Conservation (phyloP, 1,284 basidiomycete species). For the Afroboletus lepidellus region DNA sequence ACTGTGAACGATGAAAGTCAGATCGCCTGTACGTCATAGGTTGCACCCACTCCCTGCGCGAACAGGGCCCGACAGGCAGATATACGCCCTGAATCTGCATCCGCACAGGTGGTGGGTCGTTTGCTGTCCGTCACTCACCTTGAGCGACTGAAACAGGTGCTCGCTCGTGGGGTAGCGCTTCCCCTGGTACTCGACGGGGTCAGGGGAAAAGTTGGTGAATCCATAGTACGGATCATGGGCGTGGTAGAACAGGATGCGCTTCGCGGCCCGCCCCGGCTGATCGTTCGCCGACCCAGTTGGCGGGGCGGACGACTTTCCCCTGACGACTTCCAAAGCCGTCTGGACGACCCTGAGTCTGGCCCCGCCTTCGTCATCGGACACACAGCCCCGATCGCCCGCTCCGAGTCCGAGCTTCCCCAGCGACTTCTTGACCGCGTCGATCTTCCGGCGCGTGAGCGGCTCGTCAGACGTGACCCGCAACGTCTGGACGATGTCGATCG, state of each 20-base stretch:
- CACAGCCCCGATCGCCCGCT: slow-evolving; percentile 28
- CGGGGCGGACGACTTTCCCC: slow-evolving; percentile 10
- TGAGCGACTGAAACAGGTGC: slow-evolving; percentile 42
- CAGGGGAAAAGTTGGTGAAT: slow-evolving; percentile 43
- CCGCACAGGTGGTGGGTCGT: neutral
- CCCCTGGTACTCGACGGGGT: slow-evolving; percentile 36
- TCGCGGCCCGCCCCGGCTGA: neutral
- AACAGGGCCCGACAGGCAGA: neutral
- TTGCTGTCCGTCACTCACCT: slow-evolving; percentile 27
- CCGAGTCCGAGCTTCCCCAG: slow-evolving; percentile 23
- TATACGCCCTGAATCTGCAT: neutral
- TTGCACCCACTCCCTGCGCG: slow-evolving; percentile 2
- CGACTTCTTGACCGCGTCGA: slow-evolving; percentile 32
- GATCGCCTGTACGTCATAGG: slow-evolving; percentile 17
- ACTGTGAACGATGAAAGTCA: slow-evolving; percentile 24
- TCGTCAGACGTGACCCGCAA: slow-evolving; percentile 29
- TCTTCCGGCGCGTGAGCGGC: slow-evolving; percentile 27
- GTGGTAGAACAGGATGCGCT: slow-evolving; percentile 34
- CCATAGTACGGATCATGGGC: slow-evolving; percentile 36
- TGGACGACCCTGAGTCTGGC: slow-evolving; percentile 27
- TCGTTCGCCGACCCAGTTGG: slow-evolving; percentile 9
- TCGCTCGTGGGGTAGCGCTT: slow-evolving; percentile 41
- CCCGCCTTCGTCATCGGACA: slow-evolving; percentile 29
- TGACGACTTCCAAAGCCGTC: slow-evolving; percentile 26
- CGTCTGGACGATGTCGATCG: slow-evolving; percentile 33